Evolutionary conservation across 495 filamentous ascomycete genomes (phyloP), one percentile per base, ranked within the genome.

Genomic region (Chaetomium cochliodes): DNA sequence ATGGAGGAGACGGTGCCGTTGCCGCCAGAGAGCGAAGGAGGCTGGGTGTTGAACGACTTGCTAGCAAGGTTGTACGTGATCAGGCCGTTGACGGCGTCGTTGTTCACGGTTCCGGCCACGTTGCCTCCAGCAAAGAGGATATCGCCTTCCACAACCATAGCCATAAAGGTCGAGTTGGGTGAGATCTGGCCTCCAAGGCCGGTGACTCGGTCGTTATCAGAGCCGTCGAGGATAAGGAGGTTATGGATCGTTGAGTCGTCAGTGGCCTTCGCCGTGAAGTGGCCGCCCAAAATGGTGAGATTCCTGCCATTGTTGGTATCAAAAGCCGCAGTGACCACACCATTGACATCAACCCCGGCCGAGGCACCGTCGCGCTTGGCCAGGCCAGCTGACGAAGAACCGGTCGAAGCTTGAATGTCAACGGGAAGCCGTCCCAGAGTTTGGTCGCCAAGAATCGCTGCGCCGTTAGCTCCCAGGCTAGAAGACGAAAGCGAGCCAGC

Each of bases 261-360:
- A 50, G 80, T 85, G 26, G 83, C 84, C 18, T 79, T 86, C 5
- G 91, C 87, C 39, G 82, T 84, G 73, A 99, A 99, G 66, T 92
- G 90, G 2, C 94, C 94, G 61, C 90, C 96, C 46, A 97, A 79
- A 30, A 97, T 84, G 5, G 96, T 98, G 30, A 93, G 77, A 70
- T 98, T 97, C 59, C 85, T 82, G 46, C 78, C 80, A 58, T 84
- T 86, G 33, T 79, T 78, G 18, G 79, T 81, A 71, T 97, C 91
- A 73, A 93, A 96, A 7, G 85, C 78, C 22, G 93, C 96, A 16
- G 88, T 84, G 26, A 88, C 81, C 23, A 92, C 86, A 56, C 91
- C 92, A 49, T 82, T 79, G 13, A 80, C 65, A 62, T 78, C 86
- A 53, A 78, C 79, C 6, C 78, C 74, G 9, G 69, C 30, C 26